A percentile compares a stretch with the other conserved stretches of the same genome.
Conservation (phyloP, 805 yeast species). For the Pichia heedii region DNA sequence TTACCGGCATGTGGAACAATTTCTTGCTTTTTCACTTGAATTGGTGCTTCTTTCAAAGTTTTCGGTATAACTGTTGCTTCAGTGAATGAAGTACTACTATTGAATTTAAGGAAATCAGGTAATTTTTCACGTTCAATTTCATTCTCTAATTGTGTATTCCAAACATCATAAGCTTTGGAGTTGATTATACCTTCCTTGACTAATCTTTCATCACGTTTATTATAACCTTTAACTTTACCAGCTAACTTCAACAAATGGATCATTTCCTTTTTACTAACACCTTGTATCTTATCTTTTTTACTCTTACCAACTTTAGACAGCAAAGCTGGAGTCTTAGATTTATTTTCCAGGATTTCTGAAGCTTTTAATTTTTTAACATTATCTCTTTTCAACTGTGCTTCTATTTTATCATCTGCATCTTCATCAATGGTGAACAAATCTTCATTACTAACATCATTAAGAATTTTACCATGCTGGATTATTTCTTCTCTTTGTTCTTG, state of each 20-base stretch:
- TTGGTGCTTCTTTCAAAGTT: slow-evolving; percentile 45
- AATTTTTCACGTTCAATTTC: slow-evolving; percentile 16
- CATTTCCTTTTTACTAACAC: slow-evolving; percentile 56
- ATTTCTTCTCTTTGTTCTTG: slow-evolving; percentile 60
- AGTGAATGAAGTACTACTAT: slow-evolving; percentile 35
- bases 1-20: slow-evolving; percentile 72
- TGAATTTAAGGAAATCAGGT: slow-evolving; percentile 31
- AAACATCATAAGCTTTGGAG: slow-evolving; percentile 50
- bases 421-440: slow-evolving; percentile 59
- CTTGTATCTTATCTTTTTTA: slow-evolving; percentile 36
- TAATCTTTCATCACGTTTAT: slow-evolving; percentile 40
- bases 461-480: slow-evolving; percentile 36
- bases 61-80: slow-evolving; percentile 45
- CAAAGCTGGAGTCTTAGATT: slow-evolving; percentile 72
- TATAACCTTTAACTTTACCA: slow-evolving; percentile 56
- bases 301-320: slow-evolving; percentile 30
- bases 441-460: slow-evolving; percentile 34
- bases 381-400: slow-evolving; percentile 32
- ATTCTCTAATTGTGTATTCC: slow-evolving; percentile 35
- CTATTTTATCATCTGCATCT: slow-evolving; percentile 42
- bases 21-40: slow-evolving; percentile 42
- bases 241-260: slow-evolving; percentile 63
- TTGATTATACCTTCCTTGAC: slow-evolving; percentile 58
- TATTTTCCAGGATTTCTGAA: slow-evolving; percentile 57
- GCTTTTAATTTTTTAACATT: slow-evolving; percentile 30